phyloP scores from a whole-genome alignment of 2,329 filamentous ascomycete species.

The Hypoxylon rubiginosum region DNA sequence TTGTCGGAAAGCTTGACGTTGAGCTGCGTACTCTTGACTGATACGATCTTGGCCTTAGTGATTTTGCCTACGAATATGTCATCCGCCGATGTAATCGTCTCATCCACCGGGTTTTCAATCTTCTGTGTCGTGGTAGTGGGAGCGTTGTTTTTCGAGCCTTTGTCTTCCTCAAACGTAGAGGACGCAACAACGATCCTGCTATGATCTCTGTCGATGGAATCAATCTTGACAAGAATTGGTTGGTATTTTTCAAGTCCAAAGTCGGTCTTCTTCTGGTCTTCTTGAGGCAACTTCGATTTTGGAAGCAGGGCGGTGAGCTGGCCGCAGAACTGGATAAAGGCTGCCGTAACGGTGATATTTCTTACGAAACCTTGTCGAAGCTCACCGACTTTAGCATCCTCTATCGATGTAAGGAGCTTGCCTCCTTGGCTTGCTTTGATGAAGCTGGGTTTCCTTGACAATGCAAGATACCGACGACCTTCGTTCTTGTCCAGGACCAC shows the following conservation, averaged over 20 bases:
- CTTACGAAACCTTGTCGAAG: slow-evolving; percentile 84
- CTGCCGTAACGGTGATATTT: slow-evolving; percentile 83
- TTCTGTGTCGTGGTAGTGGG: slow-evolving; percentile 55
- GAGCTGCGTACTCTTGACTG: slow-evolving; percentile 90
- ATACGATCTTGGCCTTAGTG: slow-evolving; percentile 82
- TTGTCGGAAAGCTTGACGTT: slow-evolving; percentile 92
- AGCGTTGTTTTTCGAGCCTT: slow-evolving; percentile 53
- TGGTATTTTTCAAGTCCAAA: slow-evolving; percentile 86
- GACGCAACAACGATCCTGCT: slow-evolving; percentile 73
- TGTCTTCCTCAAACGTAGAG: slow-evolving; percentile 61
- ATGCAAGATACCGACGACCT: slow-evolving; percentile 77
- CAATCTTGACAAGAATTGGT: slow-evolving; percentile 78
- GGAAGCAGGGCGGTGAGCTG: slow-evolving; percentile 83
- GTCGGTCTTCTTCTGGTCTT: slow-evolving; percentile 74
- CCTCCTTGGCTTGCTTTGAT: slow-evolving; percentile 79
- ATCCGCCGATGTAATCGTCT: slow-evolving; percentile 71
- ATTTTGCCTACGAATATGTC: slow-evolving; percentile 81
- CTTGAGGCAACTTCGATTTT: slow-evolving; percentile 81
- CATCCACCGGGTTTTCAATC: slow-evolving; percentile 70
- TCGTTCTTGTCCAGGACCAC: slow-evolving; percentile 89
- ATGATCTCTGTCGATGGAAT: slow-evolving; percentile 77
- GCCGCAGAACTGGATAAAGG: slow-evolving; percentile 90
- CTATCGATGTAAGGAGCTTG: slow-evolving; percentile 78
- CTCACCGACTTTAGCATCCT: slow-evolving; percentile 77
- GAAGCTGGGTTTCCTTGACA: slow-evolving; percentile 87